phyloP scores from a whole-genome alignment of 176 grass and related monocot genomes.

The Saccharum spontaneum region DNA sequence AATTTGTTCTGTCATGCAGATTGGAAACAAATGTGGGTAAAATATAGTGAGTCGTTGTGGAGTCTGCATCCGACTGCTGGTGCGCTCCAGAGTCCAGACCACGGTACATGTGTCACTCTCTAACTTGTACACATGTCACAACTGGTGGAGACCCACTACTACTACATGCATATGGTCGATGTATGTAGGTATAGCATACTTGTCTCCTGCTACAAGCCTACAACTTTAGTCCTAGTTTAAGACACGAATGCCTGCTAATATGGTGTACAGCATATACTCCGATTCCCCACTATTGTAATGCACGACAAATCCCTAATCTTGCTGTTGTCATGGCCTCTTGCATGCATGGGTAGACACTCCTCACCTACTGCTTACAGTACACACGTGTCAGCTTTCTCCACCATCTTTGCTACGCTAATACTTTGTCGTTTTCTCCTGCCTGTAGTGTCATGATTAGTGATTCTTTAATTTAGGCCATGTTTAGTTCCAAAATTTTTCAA shows the following conservation, averaged over 20 bases:
- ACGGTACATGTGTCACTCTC: not conserved
- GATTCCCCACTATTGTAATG: not conserved
- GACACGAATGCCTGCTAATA: not conserved
- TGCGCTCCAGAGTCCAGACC: not conserved
- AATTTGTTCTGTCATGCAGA: conserved; percentile 19
- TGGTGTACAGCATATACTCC: not conserved
- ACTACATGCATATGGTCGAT: not conserved
- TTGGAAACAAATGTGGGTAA: conserved; percentile 11
- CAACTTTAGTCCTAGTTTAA: not conserved
- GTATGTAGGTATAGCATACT: not conserved
- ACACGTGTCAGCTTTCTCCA: not conserved
- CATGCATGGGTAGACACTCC: not conserved
- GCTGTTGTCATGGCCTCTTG: not conserved
- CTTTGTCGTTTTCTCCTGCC: not conserved
- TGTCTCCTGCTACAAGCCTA: not conserved
- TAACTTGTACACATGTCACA: not conserved
- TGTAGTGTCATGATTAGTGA: not conserved
- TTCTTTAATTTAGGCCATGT: not conserved
- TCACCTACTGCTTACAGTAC: not conserved
- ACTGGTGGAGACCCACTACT: no score
- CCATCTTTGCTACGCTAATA: not conserved
- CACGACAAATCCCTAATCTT: conserved; percentile 1
- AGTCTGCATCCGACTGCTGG: conserved; percentile 8
- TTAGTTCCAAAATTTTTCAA: no score
- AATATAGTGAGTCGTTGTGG: not conserved